phyloP scores from a whole-genome alignment of 73 alveolate species.

The Paraurostyla sp. region DNA sequence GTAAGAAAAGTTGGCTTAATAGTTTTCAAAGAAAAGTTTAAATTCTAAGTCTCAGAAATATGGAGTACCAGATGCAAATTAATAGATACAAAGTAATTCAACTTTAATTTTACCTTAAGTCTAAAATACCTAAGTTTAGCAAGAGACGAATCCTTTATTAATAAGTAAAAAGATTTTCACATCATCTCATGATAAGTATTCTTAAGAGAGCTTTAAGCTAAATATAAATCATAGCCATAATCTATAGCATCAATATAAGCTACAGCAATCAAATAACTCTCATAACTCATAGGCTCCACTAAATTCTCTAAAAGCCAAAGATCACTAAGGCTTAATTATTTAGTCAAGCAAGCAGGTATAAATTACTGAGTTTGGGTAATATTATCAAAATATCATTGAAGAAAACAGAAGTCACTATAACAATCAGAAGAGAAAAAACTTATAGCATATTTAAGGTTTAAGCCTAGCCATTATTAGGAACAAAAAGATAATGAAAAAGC shows the following conservation, averaged over 20 bases:
- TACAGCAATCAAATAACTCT: too few relatives aligned
- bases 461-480: constrained; percentile 25
- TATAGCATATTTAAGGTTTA: constrained; percentile 23
- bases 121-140: neutral
- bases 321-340: neutral
- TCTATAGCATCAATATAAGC: too few relatives aligned
- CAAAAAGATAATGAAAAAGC: neutral
- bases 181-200: neutral
- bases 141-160: neutral
- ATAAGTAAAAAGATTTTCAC: neutral
- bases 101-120: neutral
- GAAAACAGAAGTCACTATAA: neutral
- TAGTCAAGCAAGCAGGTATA: neutral
- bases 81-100: neutral
- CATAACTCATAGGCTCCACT: neutral
- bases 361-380: neutral
- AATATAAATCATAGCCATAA: too few relatives aligned
- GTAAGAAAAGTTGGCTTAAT: neutral
- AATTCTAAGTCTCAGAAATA: neutral
- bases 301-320: neutral
- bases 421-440: neutral
- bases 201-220: too few relatives aligned
- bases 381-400: neutral
- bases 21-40: neutral
- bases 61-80: neutral